A percentile compares a stretch with the other conserved stretches of the same genome.
These are phyloP conservation scores for Thielaviopsis euricoi DNA, from an alignment of 2,329 filamentous ascomycete genomes.

Conservation along the genomic window DNA sequence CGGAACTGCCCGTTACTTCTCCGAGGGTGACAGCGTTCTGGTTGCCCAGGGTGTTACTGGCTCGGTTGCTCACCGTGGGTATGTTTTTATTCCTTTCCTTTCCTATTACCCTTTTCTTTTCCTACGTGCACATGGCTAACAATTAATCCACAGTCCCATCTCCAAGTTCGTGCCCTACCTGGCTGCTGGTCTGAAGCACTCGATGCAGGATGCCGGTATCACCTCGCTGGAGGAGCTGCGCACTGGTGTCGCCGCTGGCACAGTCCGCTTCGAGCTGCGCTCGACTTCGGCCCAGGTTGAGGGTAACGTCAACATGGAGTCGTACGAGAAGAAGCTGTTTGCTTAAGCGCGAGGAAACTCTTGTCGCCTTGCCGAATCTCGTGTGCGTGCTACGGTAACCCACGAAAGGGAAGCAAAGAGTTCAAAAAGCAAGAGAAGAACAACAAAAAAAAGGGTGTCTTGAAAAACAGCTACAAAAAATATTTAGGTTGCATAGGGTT, in stretches of 20 bases:
- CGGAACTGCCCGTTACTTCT: slow-evolving; percentile 95
- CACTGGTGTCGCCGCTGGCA: slow-evolving; percentile 54
- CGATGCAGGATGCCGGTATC: slow-evolving; percentile 85
- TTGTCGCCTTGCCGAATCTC: no score
- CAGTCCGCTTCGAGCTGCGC: slow-evolving; percentile 80
- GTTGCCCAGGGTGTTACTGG: slow-evolving; percentile 95
- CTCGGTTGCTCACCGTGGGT: slow-evolving; percentile 60
- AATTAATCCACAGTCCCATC: slow-evolving; percentile 42
- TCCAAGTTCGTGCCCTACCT: slow-evolving; percentile 95
- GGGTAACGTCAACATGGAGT: slow-evolving; percentile 95
- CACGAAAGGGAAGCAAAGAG: no score
- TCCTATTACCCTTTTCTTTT: neutral
- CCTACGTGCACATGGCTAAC: slow-evolving; percentile 18
- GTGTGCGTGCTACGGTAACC: no score
- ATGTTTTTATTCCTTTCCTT: slow-evolving; percentile 17
- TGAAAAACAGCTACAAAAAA: neutral
- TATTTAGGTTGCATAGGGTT: neutral
- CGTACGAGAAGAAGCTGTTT: slow-evolving; percentile 99
- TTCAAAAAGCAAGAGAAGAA: neutral
- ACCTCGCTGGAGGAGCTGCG: slow-evolving; percentile 66
- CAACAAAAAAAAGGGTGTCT: neutral
- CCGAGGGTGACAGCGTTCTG: slow-evolving; percentile 83
- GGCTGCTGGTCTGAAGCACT: slow-evolving; percentile 90
- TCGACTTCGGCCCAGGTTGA: slow-evolving; percentile 91
- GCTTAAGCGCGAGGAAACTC: slow-evolving; percentile 43